These are phyloP conservation scores for Fusarium citri DNA, from an alignment of 2,329 filamentous ascomycete species.

Conservation along the genomic window DNA sequence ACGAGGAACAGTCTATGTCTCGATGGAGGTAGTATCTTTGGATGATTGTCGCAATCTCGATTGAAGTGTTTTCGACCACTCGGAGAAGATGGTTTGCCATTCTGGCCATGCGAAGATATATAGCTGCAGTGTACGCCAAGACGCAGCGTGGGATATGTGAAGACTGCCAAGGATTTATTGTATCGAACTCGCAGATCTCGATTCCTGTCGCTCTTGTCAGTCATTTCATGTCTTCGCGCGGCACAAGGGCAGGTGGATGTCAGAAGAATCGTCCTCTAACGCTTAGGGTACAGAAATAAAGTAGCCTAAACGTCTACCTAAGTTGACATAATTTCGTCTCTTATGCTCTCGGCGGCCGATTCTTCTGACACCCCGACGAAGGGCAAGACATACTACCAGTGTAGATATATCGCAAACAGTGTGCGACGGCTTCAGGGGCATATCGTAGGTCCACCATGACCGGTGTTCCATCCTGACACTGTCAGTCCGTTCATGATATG, in stretches of 20 bases:
- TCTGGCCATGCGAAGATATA: constrained; percentile 45
- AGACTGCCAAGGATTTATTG: constrained; percentile 41
- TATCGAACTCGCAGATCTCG: constrained; percentile 47
- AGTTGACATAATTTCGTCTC: too few relatives aligned
- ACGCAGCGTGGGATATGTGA: constrained; percentile 50
- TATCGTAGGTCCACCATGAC: constrained; percentile 44
- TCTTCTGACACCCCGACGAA: background rate
- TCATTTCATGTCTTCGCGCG: background rate
- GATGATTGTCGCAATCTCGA: constrained; percentile 40
- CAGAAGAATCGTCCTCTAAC: too few relatives aligned
- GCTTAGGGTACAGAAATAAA: too few relatives aligned
- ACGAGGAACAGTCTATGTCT: constrained; percentile 34
- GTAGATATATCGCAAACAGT: constrained; percentile 53
- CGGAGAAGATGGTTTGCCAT: constrained; percentile 47
- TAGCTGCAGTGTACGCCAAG: constrained; percentile 50
- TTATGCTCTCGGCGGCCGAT: too few relatives aligned
- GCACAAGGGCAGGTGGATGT: background rate
- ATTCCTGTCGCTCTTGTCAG: constrained; percentile 39
- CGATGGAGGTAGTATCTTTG: constrained; percentile 22
- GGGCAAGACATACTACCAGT: constrained; percentile 47
- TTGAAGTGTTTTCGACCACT: constrained; percentile 44
- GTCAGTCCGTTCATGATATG: constrained; percentile 8
- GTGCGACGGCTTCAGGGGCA: constrained; percentile 44
- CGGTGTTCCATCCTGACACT: constrained; percentile 45
- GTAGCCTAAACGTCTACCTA: too few relatives aligned